Evolutionary conservation across 345 rosid genomes (phyloP).

Genomic region (Hevea brasiliensis): DNA sequence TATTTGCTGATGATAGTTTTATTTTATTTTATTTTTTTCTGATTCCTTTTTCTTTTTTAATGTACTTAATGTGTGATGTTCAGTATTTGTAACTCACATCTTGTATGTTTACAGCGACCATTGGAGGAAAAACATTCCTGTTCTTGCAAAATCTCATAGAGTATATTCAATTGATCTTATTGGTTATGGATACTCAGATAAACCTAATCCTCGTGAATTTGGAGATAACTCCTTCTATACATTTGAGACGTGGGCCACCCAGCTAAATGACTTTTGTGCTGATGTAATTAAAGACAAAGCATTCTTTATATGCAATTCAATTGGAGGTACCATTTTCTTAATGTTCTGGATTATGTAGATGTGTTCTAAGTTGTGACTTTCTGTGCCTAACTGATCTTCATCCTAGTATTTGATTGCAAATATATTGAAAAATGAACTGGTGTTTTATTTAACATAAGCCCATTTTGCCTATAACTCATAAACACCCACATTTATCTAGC

Average conservation of each 20-base stretch:
- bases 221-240: slow-evolving; percentile 66
- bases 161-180: slow-evolving; percentile 84
- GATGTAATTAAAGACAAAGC: slow-evolving; percentile 78
- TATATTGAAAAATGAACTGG: not conserved
- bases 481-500: not conserved
- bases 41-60: not conserved
- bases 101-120: slow-evolving; percentile 56
- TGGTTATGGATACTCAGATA: slow-evolving; percentile 89
- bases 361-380: not conserved
- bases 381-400: not conserved
- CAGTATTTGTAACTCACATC: not conserved
- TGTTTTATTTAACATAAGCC: not conserved
- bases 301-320: slow-evolving; percentile 85
- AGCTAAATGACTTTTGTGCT: slow-evolving; percentile 69
- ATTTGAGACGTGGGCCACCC: slow-evolving; percentile 84
- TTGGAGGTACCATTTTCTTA: slow-evolving; percentile 59
- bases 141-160: slow-evolving; percentile 71
- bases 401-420: not conserved
- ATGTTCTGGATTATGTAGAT: not conserved
- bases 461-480: not conserved
- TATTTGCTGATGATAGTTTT: slow-evolving; percentile 4
- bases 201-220: slow-evolving; percentile 75
- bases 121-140: slow-evolving; percentile 80
- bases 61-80: not conserved
- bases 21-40: not conserved